phyloP scores from a whole-genome alignment of 2,329 filamentous ascomycete species.

The Nannizziopsis barbatae region DNA sequence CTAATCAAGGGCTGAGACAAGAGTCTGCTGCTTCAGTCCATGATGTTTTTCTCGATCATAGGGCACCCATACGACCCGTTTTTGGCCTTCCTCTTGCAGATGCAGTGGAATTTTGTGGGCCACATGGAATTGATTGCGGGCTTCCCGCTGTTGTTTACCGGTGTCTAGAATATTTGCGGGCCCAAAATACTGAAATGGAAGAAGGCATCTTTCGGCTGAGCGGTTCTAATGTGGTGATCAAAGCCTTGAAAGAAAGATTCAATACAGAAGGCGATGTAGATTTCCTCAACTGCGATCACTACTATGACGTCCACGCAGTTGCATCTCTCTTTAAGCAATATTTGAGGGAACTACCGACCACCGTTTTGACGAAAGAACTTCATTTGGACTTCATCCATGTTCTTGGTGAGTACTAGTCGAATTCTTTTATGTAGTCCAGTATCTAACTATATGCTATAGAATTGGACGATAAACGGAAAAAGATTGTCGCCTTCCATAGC shows the following conservation, averaged over 20 bases:
- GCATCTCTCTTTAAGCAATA: slow-evolving; percentile 91
- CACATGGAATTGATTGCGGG: slow-evolving; percentile 53
- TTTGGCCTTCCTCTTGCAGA: slow-evolving; percentile 81
- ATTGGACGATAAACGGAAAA: slow-evolving; percentile 61
- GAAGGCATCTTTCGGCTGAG: slow-evolving; percentile 95
- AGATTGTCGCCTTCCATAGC: slow-evolving; percentile 62
- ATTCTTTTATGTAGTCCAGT: neutral
- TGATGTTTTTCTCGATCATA: slow-evolving; percentile 37
- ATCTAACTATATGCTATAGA: slow-evolving; percentile 36
- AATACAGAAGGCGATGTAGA: slow-evolving; percentile 88
- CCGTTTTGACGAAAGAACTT: slow-evolving; percentile 80
- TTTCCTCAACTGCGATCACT: slow-evolving; percentile 63
- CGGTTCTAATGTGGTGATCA: slow-evolving; percentile 93
- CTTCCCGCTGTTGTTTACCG: slow-evolving; percentile 90
- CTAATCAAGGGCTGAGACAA: slow-evolving; percentile 23
- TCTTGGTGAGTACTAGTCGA: slow-evolving; percentile 42
- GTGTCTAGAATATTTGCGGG: slow-evolving; percentile 83
- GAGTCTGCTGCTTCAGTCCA: slow-evolving; percentile 27
- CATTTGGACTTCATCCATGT: slow-evolving; percentile 80
- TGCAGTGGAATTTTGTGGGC: slow-evolving; percentile 70
- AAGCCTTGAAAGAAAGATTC: slow-evolving; percentile 80
- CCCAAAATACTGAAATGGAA: slow-evolving; percentile 68
- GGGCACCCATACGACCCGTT: slow-evolving; percentile 54
- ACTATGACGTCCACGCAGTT: slow-evolving; percentile 91
- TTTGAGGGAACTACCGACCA: slow-evolving; percentile 79